These are phyloP conservation scores for Metschnikowia aberdeeniae DNA, from an alignment of 805 yeast genomes.

Conservation along the genomic window DNA sequence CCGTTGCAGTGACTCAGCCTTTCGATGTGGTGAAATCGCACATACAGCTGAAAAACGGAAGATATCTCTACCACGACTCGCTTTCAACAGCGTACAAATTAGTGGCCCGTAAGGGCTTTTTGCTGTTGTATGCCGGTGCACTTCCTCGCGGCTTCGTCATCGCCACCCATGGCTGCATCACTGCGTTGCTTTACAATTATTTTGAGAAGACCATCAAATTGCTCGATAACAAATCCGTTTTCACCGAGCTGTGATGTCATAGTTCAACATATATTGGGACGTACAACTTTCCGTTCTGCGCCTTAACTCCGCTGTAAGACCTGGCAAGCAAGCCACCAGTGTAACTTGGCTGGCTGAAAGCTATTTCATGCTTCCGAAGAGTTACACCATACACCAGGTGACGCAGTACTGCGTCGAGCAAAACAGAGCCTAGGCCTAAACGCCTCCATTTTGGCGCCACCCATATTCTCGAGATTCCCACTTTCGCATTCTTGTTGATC, in stretches of 20 bases:
- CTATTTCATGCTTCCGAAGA: conserved; percentile 43
- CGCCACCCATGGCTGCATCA: conserved; percentile 65
- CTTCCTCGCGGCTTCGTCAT: conserved; percentile 67
- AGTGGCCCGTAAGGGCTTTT: conserved; percentile 28
- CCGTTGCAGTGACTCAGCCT: conserved; percentile 80
- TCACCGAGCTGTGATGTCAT: conserved; percentile 12
- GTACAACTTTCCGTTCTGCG: conserved; percentile 47
- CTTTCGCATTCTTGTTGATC: conserved; percentile 27
- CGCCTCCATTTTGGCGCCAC: conserved; percentile 45
- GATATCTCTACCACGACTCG: conserved; percentile 54
- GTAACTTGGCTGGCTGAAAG: conserved; percentile 71
- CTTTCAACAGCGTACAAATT: conserved; percentile 33
- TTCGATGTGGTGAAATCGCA: conserved; percentile 83
- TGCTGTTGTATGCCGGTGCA: conserved; percentile 33
- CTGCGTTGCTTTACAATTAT: conserved; percentile 59
- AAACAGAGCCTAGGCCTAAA: conserved; percentile 43
- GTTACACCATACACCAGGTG: conserved; percentile 48
- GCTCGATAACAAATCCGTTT: conserved; percentile 16
- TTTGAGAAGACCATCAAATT: conserved; percentile 34
- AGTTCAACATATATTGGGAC: conserved; percentile 47
- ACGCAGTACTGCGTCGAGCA: conserved; percentile 42
- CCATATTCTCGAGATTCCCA: conserved; percentile 44
- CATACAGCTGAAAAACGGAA: conserved; percentile 75
- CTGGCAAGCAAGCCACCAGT: conserved; percentile 59
- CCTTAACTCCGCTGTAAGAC: conserved; percentile 51